Percentiles rank a stretch among this genome's conserved stretches.
phyloP scores from a whole-genome alignment of 75 land plant species.

The Picea glauca region DNA sequence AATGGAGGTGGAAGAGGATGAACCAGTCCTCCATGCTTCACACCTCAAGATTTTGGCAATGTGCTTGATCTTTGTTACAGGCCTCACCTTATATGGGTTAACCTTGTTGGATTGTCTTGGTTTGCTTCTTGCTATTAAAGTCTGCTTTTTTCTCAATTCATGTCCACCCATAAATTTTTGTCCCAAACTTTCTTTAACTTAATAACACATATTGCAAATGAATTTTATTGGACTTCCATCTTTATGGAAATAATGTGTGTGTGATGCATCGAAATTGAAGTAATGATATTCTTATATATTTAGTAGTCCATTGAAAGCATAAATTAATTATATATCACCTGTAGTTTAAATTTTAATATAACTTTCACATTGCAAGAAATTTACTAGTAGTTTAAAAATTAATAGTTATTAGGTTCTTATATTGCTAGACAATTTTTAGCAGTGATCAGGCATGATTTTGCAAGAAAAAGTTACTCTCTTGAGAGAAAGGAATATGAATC shows the following conservation, averaged over 20 bases:
- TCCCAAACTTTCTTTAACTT: not conserved
- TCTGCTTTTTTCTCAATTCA: not conserved
- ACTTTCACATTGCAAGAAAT: not conserved
- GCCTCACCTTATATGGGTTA: too few relatives aligned
- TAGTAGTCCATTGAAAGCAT: not conserved
- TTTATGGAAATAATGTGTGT: constrained; percentile 1
- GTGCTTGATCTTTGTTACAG: too few relatives aligned
- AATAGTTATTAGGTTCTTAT: not conserved
- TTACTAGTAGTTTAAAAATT: not conserved
- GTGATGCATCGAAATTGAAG: not conserved
- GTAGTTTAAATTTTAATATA: too few relatives aligned
- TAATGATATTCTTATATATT: not conserved
- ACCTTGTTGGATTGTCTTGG: not conserved
- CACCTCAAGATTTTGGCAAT: too few relatives aligned
- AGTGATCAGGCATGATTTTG: not conserved
- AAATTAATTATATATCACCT: too few relatives aligned
- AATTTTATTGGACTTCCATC: not conserved
- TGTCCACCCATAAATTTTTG: not conserved
- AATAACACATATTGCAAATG: not conserved
- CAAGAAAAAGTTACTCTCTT: not conserved
- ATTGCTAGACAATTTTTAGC: not conserved
- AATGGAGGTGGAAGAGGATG: too few relatives aligned
- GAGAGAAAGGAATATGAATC: not conserved
- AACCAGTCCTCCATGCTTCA: too few relatives aligned
- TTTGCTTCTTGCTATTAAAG: not conserved